phyloP scores from a whole-genome alignment of 2,329 filamentous ascomycete genomes.

The Botrytis sinoallii region DNA sequence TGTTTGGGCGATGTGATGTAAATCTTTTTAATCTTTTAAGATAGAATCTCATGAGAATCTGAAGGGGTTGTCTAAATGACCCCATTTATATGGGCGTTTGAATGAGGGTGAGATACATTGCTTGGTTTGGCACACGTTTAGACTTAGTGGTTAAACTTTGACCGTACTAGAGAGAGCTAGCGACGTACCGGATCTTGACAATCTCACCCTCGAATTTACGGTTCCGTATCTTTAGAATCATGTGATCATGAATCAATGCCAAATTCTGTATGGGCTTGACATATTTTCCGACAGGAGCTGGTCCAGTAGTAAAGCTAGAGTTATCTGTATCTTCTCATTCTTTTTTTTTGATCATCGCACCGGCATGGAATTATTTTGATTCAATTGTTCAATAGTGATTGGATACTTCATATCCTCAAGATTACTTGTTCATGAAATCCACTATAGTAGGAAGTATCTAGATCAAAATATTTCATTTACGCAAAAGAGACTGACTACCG shows the following conservation, averaged over 20 bases:
- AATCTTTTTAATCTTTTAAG: not conserved
- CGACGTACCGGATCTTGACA: not conserved
- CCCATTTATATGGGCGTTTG: not conserved
- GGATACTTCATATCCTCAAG: not conserved
- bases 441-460: not conserved
- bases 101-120: fast-evolving
- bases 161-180: not conserved
- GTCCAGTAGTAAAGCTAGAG: not conserved
- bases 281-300: not conserved
- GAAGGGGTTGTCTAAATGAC: not conserved
- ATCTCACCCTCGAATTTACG: not conserved
- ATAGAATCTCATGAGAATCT: too few species aligned
- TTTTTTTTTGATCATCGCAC: not conserved
- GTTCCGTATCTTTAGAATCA: not conserved
- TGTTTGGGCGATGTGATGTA: too few species aligned
- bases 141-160: not conserved
- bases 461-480: not conserved
- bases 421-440: not conserved
- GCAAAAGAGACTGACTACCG: too few species aligned
- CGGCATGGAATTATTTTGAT: fast-evolving
- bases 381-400: not conserved
- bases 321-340: not conserved
- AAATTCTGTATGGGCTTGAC: not conserved
- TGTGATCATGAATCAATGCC: not conserved
- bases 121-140: not conserved